Evolutionary conservation across 1,139 yeast species (phyloP), one percentile per base, ranked within the genome.

Genomic region (Taphrina betulina): DNA sequence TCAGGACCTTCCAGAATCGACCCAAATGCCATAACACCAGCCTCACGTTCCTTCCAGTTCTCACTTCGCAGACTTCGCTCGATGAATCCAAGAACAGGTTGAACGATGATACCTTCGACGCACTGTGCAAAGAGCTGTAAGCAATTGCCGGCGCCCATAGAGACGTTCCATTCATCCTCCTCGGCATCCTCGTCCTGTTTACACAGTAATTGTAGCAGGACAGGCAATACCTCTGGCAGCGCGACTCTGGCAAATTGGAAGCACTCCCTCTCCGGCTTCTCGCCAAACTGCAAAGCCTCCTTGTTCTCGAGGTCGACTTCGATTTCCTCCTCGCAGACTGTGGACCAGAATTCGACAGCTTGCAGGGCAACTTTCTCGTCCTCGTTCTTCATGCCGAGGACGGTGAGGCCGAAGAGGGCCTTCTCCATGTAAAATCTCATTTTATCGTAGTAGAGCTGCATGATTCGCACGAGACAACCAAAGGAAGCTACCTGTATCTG

Each of bases 141-240:
- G 72, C 97, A 94, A 12, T 97, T 92, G 66, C 96, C 98, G 1
- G 98, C 96, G 53, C 98, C 96, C 98, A 92, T 92, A 5, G 96
- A 83, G 44, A 89, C 95, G 57, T 90, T 85, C 98, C 98, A 92
- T 66, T 88, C 95, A 67, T 92, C 98, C 68, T 89, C 96, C 60
- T 77, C 82, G 23, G 67, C 63, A 67, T 83, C 92, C 58, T 87
- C 96, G 68, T 88, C 92, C 70, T 89, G 96, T 69, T 89, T 80
- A 12, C 94, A 86, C 61, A 92, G 78, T 60, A 92, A 76, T 36
- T 79, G 76, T 64, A 92, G 77, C 61, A 92, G 75, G 20, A 95
- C 87, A 34, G 98, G 98, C 60, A 92, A 78, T 16, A 92, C 95
- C 65, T 87, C 95, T 58, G 79, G 76, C 58, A 88, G 76, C 3